Evolutionary conservation across 2,329 filamentous ascomycete genomes (phyloP), one percentile per base, ranked within the genome.

Genomic region (Penicillium sp.): DNA sequence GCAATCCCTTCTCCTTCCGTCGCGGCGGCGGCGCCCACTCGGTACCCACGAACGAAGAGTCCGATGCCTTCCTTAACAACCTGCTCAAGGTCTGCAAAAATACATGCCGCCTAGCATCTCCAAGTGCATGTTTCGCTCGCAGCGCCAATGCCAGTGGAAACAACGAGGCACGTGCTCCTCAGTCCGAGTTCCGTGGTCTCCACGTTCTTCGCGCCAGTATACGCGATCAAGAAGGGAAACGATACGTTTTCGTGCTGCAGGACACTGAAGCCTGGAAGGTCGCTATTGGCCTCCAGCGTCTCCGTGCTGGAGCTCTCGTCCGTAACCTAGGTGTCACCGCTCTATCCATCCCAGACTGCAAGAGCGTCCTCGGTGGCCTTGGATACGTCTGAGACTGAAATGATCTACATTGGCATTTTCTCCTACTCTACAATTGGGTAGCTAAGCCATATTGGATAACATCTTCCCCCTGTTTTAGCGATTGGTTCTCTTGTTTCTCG

Each of bases 11-110:
- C 48, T 71, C 70, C 27, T 76, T 75, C 56, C 68, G 71, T 50
- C 80, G 82, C 58, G 60, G 63, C 33, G 76, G 77, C 42, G 75
- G 77, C 44, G 78, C 82, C 62, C 79, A 80, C 52, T 80, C 78
- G 65, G 74, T 79, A 55, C 76, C 87, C 54, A 84, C 81, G 13
- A 84, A 82, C 62, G 86, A 88, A 61, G 87, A 89, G 60, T 87
- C 86, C 49, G 87, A 90, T 65, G 77, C 78, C n/a, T 88, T 85
- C 68, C 77, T 90, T 55, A 72, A 76, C 46, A 84, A 87, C 60
- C 79, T 90, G 72, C 76, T 88, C 60, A 81, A 83, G 64, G 80
- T 84, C 58, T 91, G 88, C 78, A 86, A 85, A 69, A 82, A 82
- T 64, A 83, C 82, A 61, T 90, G 86, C 72, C 83, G 84, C 60